Conservation (phyloP, 2,329 filamentous ascomycete genomes). For the Endocalyx cinctus region DNA sequence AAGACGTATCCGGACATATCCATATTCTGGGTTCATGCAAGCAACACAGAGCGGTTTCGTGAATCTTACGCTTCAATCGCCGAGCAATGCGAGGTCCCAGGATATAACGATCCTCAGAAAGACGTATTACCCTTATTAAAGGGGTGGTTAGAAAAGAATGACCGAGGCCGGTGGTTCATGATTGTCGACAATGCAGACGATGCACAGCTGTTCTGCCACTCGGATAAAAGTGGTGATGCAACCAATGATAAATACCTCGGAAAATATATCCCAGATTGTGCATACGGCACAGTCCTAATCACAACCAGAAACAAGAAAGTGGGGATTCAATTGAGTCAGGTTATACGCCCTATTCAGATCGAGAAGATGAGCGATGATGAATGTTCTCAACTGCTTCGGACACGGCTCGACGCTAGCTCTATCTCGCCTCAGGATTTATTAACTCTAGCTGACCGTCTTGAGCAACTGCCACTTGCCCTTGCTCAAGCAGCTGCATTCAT, state of each 20-base stretch:
- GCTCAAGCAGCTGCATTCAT: slow-evolving; percentile 33
- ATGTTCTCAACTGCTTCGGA: slow-evolving; percentile 17
- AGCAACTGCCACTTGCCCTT: slow-evolving; percentile 29
- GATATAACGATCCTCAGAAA: slow-evolving; percentile 14
- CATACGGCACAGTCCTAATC: slow-evolving; percentile 25
- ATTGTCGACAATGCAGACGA: slow-evolving; percentile 15
- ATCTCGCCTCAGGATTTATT: slow-evolving; percentile 1
- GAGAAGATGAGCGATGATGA: slow-evolving; percentile 23
- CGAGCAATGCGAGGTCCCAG: slow-evolving; percentile 17
- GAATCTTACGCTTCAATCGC: slow-evolving; percentile 22
- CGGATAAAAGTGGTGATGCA: neutral
- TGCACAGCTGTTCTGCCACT: slow-evolving; percentile 9
- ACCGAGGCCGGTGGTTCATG: slow-evolving; percentile 14
- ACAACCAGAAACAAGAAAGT: slow-evolving; percentile 31
- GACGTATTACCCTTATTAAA: slow-evolving; percentile 22
- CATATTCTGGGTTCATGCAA: slow-evolving; percentile 31
- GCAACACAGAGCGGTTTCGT: slow-evolving; percentile 24
- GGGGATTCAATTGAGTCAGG: slow-evolving; percentile 17
- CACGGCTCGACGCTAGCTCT: slow-evolving; percentile 7
- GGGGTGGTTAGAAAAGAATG: slow-evolving; percentile 21
- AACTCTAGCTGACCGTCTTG: slow-evolving; percentile 20
- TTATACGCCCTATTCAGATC: slow-evolving; percentile 19
- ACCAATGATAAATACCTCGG: slow-evolving; percentile 9
- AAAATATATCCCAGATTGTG: slow-evolving; percentile 23
- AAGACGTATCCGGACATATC: slow-evolving; percentile 17